Conservation (phyloP, 106 monocot genomes). For the Vanilla planifolia region DNA sequence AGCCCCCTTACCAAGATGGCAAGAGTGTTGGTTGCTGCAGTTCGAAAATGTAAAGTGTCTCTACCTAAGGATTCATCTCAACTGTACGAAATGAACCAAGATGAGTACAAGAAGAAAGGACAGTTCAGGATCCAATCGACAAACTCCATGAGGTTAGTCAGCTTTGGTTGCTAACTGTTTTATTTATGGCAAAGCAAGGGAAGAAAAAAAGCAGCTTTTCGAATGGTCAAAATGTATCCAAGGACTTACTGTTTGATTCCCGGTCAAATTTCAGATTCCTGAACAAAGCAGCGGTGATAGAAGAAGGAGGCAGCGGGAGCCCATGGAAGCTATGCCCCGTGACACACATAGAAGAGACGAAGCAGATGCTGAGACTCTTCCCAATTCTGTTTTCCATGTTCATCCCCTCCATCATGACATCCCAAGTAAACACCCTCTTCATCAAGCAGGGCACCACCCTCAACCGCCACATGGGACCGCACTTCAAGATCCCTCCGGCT, state of each 20-base stretch:
- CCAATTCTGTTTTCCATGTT: conserved; percentile 6
- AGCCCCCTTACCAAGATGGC: conserved; percentile 54
- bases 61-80: conserved; percentile 36
- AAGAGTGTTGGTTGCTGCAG: conserved; percentile 35
- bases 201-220: too few species aligned
- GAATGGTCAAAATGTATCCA: too few species aligned
- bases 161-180: too few species aligned
- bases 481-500: conserved; percentile 20
- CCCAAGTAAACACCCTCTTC: conserved; percentile 18
- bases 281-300: conserved; percentile 2
- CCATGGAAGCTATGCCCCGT: conserved; percentile 6
- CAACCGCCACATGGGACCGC: conserved; percentile 12
- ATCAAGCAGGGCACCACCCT: conserved; percentile 23
- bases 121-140: conserved; percentile 29
- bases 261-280: conserved; percentile 6
- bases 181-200: too few species aligned
- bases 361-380: conserved; percentile 6
- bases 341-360: conserved; percentile 6
- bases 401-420: not conserved
- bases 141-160: conserved; percentile 18
- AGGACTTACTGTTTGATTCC: too few species aligned
- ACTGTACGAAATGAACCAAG: conserved; percentile 23
- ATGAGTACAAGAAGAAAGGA: conserved; percentile 12
- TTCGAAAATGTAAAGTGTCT: conserved; percentile 24
- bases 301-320: not conserved